These are phyloP conservation scores for Colletotrichum sp. DNA, from an alignment of 2,329 filamentous ascomycete genomes.

Conservation along the genomic window DNA sequence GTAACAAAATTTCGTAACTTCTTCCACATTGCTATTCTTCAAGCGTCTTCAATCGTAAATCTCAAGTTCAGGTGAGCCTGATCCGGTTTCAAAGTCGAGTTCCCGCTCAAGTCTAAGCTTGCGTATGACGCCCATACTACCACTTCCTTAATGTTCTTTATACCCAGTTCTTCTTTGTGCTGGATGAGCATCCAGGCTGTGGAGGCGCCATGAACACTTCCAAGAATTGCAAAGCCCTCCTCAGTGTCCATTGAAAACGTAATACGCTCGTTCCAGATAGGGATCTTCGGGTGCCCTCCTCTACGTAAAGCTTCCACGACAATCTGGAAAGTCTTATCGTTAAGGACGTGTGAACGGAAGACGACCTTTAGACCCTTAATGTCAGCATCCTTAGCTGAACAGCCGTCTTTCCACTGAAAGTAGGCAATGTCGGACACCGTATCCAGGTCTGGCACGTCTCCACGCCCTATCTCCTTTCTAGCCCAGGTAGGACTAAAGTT, in stretches of 20 bases:
- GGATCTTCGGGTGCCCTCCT: neutral
- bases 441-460: neutral
- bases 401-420: neutral
- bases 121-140: neutral
- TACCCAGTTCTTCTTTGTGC: neutral
- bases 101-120: neutral
- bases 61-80: neutral
- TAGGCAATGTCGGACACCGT: neutral
- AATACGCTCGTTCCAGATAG: neutral
- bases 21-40: too few species aligned
- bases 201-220: neutral
- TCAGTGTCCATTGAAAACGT: neutral
- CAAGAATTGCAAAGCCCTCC: neutral
- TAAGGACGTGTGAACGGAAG: neutral
- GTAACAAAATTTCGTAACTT: too few species aligned
- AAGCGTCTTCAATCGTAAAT: neutral
- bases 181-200: neutral
- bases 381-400: neutral
- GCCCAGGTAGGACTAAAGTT: neutral
- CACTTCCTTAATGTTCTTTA: neutral
- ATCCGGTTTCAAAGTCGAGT: neutral
- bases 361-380: neutral
- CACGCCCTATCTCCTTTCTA: neutral
- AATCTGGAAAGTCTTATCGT: neutral
- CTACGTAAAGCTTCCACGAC: neutral